Conservation (phyloP, 164 flowering plant genomes). For the Cinnamomum micranthum region DNA sequence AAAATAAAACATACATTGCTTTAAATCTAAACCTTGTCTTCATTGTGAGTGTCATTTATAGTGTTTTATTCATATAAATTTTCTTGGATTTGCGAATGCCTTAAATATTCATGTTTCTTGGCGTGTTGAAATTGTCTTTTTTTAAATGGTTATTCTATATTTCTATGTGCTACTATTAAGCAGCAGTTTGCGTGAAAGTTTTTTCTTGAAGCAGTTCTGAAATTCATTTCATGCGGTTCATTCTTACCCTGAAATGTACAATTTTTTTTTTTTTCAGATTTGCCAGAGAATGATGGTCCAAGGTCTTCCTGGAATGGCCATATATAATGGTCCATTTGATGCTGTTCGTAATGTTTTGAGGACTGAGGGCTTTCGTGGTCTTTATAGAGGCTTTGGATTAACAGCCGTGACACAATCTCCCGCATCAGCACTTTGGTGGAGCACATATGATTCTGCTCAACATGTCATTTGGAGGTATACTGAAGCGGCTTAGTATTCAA, state of each 20-base stretch:
- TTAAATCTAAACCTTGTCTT: background rate
- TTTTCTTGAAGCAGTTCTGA: background rate
- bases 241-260: background rate
- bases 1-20: background rate
- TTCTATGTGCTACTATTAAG: background rate
- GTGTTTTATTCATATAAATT: background rate
- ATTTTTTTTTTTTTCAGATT: conserved; percentile 30
- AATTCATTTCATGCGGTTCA: background rate
- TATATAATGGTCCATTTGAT: conserved; percentile 57
- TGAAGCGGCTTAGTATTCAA: background rate
- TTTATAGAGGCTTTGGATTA: conserved; percentile 83
- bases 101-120: background rate
- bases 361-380: conserved; percentile 71
- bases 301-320: conserved; percentile 70
- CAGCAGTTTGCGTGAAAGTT: background rate
- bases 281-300: conserved; percentile 85
- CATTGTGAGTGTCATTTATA: background rate
- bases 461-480: conserved; percentile 69
- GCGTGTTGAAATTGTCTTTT: background rate
- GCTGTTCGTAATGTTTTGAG: conserved; percentile 49
- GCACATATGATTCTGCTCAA: conserved; percentile 67
- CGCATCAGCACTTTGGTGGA: conserved; percentile 92
- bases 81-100: background rate
- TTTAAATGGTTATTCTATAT: background rate
- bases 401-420: conserved; percentile 69